A percentile compares a stretch with the other conserved stretches of the same genome.
phyloP scores from a whole-genome alignment of 768 basidiomycete species.

The Tulasnella sp. region DNA sequence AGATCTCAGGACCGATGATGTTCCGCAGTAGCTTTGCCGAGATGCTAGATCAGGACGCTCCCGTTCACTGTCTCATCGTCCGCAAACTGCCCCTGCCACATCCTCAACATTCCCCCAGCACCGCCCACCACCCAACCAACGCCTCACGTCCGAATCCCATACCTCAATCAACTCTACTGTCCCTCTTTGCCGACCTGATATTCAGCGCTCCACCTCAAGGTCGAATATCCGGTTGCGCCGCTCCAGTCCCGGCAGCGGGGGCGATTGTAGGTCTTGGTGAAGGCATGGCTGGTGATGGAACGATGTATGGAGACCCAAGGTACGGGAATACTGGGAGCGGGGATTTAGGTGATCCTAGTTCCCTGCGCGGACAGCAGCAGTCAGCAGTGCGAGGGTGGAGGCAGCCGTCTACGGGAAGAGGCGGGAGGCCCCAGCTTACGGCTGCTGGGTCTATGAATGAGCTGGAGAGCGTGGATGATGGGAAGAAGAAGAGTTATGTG shows the following conservation, averaged over 20 bases:
- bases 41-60: too few species aligned
- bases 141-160: background rate
- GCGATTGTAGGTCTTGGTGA: conserved; percentile 4
- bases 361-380: background rate
- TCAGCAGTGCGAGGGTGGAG: background rate
- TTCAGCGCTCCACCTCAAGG: background rate
- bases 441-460: background rate
- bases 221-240: background rate
- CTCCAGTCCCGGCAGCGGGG: too few species aligned
- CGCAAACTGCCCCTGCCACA: background rate
- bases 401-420: background rate
- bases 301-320: conserved; percentile 12
- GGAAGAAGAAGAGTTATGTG: background rate
- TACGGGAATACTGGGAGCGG: background rate
- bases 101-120: background rate
- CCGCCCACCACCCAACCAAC: background rate
- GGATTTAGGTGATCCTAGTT: background rate
- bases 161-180: background rate
- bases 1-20: too few species aligned
- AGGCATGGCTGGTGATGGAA: background rate
- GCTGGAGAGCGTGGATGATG: background rate
- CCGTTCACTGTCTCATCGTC: background rate
- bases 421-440: background rate
- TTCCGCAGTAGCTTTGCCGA: too few species aligned
- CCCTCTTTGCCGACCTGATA: background rate